Base-by-base conservation (phyloP, 805 yeast genomes). In the Wickerhamiella nectarea region DNA sequence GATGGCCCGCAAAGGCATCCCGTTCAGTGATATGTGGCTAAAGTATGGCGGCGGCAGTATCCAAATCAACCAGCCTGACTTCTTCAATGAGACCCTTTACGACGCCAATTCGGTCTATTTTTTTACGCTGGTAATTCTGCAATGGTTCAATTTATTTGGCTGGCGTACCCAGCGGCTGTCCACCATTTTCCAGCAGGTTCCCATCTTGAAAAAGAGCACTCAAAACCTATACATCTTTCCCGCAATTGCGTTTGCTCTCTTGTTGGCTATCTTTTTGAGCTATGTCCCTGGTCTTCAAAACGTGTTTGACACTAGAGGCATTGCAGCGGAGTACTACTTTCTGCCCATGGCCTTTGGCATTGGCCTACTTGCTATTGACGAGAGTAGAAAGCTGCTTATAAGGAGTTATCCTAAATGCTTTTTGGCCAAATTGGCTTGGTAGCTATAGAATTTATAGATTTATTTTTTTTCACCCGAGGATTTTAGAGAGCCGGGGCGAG, bases 311-410 rank as follows among this genome's bases (percentile, higher is more conserved):
- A 58, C 71, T 1, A 56, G 59, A 2, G 52, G 54, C 18, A 66
- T 69, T 20, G 72, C 72, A 6, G 69, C 62, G n/a, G 66, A 68
- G 48, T 66, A 64, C 52, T 70, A 63, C 51, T 66, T 71, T 48
- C 63, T 69, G 36, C 68, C 75, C 1, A 31, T 69, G 37, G 72
- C 69, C 0, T 65, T 71, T 50, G 74, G 73, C 14, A 26, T 54
- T 2, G 53, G 62, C n/a, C 61, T 70, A 7, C 47, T 69, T 35
- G 35, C 51, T 4, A 60, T 59, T 47, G 76, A 71, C 48, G 76
- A 71, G 52, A 20, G 57, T 21, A 58, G 75, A 49, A 70, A 70
- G 50, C 48, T 53, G 14, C 9, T 47, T 8, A 59, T 56, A 9
- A 59, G 75, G 51, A 59, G 50, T 36, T 56, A 59, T 46, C 74